phyloP scores from a whole-genome alignment of 78 protist genomes.

The Dictyostelium brefeldianum region DNA sequence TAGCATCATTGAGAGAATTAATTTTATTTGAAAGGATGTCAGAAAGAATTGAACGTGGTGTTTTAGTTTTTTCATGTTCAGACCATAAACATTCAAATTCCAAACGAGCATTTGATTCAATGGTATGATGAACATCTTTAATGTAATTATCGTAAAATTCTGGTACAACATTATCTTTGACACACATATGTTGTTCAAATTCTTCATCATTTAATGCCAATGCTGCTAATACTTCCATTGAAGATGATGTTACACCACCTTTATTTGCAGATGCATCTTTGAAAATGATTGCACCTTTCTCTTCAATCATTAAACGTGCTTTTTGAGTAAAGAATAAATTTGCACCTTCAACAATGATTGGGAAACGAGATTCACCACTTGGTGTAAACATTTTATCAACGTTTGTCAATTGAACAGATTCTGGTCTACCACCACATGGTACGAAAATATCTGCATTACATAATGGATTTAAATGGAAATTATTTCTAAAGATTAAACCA shows the following conservation, averaged over 20 bases:
- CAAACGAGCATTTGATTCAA: conserved; percentile 90
- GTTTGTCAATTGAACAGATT: conserved; percentile 85
- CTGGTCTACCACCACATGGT: conserved; percentile 98
- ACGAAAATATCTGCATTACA: conserved; percentile 87
- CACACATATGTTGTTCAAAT: conserved; percentile 83
- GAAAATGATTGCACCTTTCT: conserved; percentile 89
- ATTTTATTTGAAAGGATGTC: conserved; percentile 87
- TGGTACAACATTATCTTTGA: conserved; percentile 73
- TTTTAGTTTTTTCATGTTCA: conserved; percentile 64
- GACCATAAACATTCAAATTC: conserved; percentile 89
- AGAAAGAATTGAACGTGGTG: conserved; percentile 63
- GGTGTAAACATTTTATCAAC: conserved; percentile 60
- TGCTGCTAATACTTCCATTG: conserved; percentile 92
- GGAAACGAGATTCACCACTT: conserved; percentile 66
- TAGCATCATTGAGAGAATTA: conserved; percentile 47
- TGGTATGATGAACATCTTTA: conserved; percentile 72
- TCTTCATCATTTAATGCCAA: conserved; percentile 88
- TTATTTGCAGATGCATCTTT: conserved; percentile 95
- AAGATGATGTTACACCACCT: conserved; percentile 96
- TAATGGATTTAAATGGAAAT: conserved; percentile 88
- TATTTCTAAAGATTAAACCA: conserved; percentile 89
- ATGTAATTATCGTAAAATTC: conserved; percentile 87
- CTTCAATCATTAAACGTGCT: conserved; percentile 91
- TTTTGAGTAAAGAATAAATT: conserved; percentile 94
- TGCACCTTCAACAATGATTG: conserved; percentile 96